Percentiles rank a stretch among this genome's conserved stretches.
phyloP scores from a whole-genome alignment of 257 asterid species.

The Rauvolfia tetraphylla region DNA sequence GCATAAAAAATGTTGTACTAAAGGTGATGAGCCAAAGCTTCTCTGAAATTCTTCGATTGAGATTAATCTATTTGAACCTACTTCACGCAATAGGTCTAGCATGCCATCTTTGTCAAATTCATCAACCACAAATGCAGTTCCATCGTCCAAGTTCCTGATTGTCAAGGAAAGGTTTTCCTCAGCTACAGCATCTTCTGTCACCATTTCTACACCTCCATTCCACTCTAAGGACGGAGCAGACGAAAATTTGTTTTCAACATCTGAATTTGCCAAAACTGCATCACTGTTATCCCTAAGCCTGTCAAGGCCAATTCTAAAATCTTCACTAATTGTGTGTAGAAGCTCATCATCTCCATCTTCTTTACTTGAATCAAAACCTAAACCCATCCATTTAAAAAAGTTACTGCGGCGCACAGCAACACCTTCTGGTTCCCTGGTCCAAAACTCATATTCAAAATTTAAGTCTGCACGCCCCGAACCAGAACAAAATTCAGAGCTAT shows the following conservation, averaged over 20 bases:
- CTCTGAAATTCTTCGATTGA: constrained; percentile 64
- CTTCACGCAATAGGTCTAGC: constrained; percentile 40
- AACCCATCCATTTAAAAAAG: constrained; percentile 68
- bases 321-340: constrained; percentile 23
- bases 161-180: constrained; percentile 35
- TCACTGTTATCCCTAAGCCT: constrained; percentile 41
- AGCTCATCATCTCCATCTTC: constrained; percentile 30
- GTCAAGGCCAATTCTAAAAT: constrained; percentile 17
- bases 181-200: constrained; percentile 23
- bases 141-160: constrained; percentile 49
- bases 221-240: constrained; percentile 42
- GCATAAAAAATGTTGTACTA: constrained; percentile 48
- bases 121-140: constrained; percentile 45
- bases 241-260: constrained; percentile 33
- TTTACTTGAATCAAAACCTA: constrained; percentile 34
- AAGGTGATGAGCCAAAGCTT: constrained; percentile 50
- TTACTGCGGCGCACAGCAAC: constrained; percentile 59
- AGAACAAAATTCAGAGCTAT: constrained; percentile 36
- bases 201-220: constrained; percentile 23
- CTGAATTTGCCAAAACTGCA: constrained; percentile 43
- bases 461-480: constrained; percentile 32
- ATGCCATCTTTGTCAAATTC: constrained; percentile 41
- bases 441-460: constrained; percentile 62
- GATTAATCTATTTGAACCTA: constrained; percentile 52
- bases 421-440: constrained; percentile 60